Conservation (phyloP, 179 eudicot species). For the Beta macrorhiza region DNA sequence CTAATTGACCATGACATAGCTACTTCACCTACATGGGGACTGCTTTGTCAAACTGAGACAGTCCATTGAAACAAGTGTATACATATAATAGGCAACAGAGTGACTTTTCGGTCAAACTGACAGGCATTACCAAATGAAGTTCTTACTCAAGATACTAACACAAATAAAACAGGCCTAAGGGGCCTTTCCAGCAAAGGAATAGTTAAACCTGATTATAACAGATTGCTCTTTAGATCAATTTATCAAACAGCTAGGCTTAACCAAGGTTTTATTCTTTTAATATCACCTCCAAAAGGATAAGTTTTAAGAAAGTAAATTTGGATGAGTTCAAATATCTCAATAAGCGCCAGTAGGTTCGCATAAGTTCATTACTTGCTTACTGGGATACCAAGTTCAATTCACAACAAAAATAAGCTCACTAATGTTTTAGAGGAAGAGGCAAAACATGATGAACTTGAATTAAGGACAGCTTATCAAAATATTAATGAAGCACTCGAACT, state of each 20-base stretch:
- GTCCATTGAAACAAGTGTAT: no score
- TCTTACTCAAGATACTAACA: background rate
- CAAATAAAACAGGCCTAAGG: background rate
- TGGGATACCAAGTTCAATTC: background rate
- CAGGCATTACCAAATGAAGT: background rate
- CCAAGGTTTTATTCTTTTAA: background rate
- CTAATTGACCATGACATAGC: background rate
- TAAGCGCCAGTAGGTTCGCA: background rate
- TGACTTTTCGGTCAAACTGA: background rate
- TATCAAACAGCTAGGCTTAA: background rate
- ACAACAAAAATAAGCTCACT: background rate
- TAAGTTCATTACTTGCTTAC: background rate
- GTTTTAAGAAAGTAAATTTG: background rate
- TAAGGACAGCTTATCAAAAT: background rate
- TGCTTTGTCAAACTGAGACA: slow-evolving; percentile 7
- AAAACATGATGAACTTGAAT: background rate
- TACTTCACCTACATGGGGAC: background rate
- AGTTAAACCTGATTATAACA: background rate
- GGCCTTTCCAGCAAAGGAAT: background rate
- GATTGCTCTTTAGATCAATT: background rate
- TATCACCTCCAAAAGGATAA: background rate
- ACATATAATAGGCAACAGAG: background rate
- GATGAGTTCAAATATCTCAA: background rate
- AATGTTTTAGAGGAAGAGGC: background rate
- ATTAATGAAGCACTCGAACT: background rate